phyloP scores from a whole-genome alignment of 2,329 filamentous ascomycete species.

The Exophiala calicioides region DNA sequence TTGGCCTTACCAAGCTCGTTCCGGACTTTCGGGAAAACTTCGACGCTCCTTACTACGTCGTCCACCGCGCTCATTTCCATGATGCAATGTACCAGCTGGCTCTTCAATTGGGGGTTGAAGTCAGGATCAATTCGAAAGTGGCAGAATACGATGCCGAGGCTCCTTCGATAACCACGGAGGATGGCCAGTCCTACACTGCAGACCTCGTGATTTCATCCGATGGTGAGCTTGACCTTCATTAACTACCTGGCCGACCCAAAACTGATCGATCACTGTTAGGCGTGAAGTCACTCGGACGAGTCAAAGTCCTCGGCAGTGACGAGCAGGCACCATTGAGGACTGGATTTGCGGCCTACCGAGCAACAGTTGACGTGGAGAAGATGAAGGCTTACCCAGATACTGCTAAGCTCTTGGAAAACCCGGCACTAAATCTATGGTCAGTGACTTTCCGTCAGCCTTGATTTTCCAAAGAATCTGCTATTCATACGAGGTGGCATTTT shows the following conservation, averaged over 20 bases:
- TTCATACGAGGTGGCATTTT: too few species aligned
- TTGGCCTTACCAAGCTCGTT: conserved; percentile 24
- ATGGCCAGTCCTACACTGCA: conserved; percentile 34
- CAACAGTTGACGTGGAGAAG: conserved; percentile 25
- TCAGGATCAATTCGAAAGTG: conserved; percentile 30
- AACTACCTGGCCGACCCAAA: neutral
- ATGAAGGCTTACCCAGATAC: conserved; percentile 24
- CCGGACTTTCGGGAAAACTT: conserved; percentile 25
- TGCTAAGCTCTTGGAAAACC: conserved; percentile 17
- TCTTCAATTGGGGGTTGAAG: conserved; percentile 18
- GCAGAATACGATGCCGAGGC: conserved; percentile 28
- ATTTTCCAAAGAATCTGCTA: neutral
- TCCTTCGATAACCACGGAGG: conserved; percentile 33
- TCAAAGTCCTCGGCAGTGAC: conserved; percentile 27
- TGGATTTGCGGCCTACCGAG: conserved; percentile 27
- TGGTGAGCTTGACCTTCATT: conserved; percentile 28
- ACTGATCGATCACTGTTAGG: conserved; percentile 7
- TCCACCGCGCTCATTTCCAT: conserved; percentile 27
- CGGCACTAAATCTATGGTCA: conserved; percentile 34
- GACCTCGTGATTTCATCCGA: conserved; percentile 45
- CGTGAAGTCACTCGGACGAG: conserved; percentile 27
- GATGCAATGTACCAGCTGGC: conserved; percentile 24
- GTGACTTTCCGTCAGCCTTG: neutral
- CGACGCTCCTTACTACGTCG: conserved; percentile 25
- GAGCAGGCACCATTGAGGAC: conserved; percentile 19